Evolutionary conservation across 805 yeast genomes (phyloP).

Genomic region (Limtongia smithiae): DNA sequence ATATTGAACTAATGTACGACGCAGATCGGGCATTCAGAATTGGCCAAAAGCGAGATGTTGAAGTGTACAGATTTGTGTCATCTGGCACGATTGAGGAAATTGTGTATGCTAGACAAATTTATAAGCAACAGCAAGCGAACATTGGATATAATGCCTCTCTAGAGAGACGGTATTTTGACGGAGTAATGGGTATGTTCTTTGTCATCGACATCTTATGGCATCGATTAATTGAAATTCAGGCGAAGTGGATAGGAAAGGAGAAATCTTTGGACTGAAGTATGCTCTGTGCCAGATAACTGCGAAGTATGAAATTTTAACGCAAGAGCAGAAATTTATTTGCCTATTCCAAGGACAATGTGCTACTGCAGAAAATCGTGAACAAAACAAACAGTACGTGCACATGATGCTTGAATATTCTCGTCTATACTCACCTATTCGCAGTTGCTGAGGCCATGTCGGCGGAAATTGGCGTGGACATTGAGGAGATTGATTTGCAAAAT

Average conservation of each 20-base stretch:
- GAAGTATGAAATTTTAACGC: too few relatives aligned
- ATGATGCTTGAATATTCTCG: neutral
- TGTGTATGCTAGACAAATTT: constrained; percentile 25
- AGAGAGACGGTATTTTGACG: constrained; percentile 24
- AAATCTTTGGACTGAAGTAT: constrained; percentile 17
- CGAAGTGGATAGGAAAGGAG: constrained; percentile 14
- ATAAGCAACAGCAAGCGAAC: constrained; percentile 28
- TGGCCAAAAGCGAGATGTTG: constrained; percentile 25
- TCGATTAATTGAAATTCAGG: constrained; percentile 2
- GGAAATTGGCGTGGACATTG: constrained; percentile 5
- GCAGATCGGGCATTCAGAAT: constrained; percentile 22
- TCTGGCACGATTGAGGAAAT: constrained; percentile 24
- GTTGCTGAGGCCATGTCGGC: constrained; percentile 20
- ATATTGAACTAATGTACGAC: neutral
- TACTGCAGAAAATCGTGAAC: constrained; percentile 14
- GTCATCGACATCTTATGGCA: too few relatives aligned
- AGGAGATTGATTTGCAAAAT: constrained; percentile 6
- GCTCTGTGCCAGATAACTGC: neutral
- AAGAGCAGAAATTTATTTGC: constrained; percentile 11
- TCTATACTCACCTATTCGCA: neutral
- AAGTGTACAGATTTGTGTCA: constrained; percentile 21
- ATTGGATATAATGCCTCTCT: constrained; percentile 21
- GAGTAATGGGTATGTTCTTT: constrained; percentile 7
- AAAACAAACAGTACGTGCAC: constrained; percentile 10
- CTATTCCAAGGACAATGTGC: neutral